Percentiles rank a stretch among this genome's conserved stretches.
phyloP scores from a whole-genome alignment of 2,329 filamentous ascomycete species.

The Penicillium palitans region DNA sequence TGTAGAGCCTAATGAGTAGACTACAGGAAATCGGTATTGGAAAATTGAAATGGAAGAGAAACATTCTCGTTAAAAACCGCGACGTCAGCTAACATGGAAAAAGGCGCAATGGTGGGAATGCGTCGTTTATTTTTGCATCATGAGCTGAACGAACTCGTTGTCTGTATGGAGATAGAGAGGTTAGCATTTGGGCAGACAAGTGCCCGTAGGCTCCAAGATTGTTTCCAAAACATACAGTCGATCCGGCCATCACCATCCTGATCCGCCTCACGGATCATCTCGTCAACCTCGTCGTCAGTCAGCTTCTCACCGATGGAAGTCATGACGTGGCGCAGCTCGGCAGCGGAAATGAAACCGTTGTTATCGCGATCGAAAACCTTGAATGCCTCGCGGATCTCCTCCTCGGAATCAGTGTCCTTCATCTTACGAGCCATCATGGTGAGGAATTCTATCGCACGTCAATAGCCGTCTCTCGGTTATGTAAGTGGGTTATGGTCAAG shows the following conservation, averaged over 20 bases:
- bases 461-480: conserved; percentile 4
- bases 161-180: conserved; percentile 52
- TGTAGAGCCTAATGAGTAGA: conserved; percentile 26
- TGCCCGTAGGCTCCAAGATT: background rate
- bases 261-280: conserved; percentile 91
- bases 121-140: conserved; percentile 83
- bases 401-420: conserved; percentile 90
- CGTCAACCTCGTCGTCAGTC: conserved; percentile 85
- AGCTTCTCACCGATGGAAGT: conserved; percentile 90
- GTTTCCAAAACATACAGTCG: conserved; percentile 64
- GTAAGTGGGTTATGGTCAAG: conserved; percentile 27
- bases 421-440: conserved; percentile 95
- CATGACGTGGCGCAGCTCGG: conserved; percentile 87
- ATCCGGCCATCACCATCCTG: conserved; percentile 87
- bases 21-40: conserved; percentile 30
- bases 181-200: conserved; percentile 24
- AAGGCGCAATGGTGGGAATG: conserved; percentile 25
- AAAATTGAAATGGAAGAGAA: conserved; percentile 25
- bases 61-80: conserved; percentile 27
- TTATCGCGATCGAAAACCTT: conserved; percentile 90
- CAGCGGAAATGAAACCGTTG: conserved; percentile 88
- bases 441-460: conserved; percentile 66
- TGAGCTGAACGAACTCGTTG: conserved; percentile 91
- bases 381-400: conserved; percentile 87
- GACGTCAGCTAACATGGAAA: conserved; percentile 34